These are phyloP conservation scores for Lactuca saligna DNA, from an alignment of 129 eudicot species.

Conservation along the genomic window DNA sequence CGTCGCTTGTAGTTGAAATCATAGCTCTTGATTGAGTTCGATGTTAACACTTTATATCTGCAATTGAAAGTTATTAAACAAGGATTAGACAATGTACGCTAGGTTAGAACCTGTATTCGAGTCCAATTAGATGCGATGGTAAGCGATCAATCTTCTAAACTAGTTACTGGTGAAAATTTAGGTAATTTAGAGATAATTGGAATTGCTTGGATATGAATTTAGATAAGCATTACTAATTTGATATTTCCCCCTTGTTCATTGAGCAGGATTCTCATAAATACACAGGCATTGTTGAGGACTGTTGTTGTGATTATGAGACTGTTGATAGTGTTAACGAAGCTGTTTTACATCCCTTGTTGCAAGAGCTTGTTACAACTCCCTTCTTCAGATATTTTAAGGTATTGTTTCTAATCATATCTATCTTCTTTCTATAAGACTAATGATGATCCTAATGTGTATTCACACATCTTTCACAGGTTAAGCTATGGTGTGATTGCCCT, in stretches of 20 bases:
- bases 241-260: slow-evolving; percentile 10
- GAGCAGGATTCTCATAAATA: slow-evolving; percentile 76
- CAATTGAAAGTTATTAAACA: slow-evolving; percentile 1
- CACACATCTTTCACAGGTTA: slow-evolving; percentile 52
- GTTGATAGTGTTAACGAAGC: slow-evolving; percentile 40
- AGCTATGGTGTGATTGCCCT: slow-evolving; percentile 98
- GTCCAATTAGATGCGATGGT: slow-evolving; percentile 11
- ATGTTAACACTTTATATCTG: neutral
- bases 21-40: neutral
- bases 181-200: neutral
- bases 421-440: slow-evolving; percentile 5
- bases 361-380: slow-evolving; percentile 39
- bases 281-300: slow-evolving; percentile 84
- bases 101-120: slow-evolving; percentile 17
- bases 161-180: slow-evolving; percentile 6
- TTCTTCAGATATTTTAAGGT: slow-evolving; percentile 40
- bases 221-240: slow-evolving; percentile 14
- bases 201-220: slow-evolving; percentile 5
- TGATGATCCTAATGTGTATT: slow-evolving; percentile 14
- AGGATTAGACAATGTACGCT: slow-evolving; percentile 9
- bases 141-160: neutral
- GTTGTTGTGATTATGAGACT: slow-evolving; percentile 78
- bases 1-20: slow-evolving; percentile 8
- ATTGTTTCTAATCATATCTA: slow-evolving; percentile 8
- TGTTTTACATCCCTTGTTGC: slow-evolving; percentile 38